Percentiles rank a stretch among this genome's conserved stretches.
Evolutionary conservation across 257 asterid species (phyloP).

Genomic region (Gynochthodes officinalis): DNA sequence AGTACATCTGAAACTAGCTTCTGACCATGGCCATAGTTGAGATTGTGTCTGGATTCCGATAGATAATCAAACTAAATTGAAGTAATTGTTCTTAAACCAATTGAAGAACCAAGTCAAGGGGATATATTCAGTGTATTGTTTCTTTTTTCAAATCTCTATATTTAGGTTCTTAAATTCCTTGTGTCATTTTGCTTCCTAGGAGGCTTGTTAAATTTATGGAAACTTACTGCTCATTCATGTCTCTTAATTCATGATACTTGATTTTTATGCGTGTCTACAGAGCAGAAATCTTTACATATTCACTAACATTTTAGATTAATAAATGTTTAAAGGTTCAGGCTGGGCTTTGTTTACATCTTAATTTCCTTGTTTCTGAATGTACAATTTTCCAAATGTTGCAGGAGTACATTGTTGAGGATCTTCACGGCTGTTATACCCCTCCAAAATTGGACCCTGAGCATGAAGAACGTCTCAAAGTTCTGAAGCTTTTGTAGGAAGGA

Average conservation of each 20-base stretch:
- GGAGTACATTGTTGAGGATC: conserved; percentile 56
- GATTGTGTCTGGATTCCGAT: not conserved
- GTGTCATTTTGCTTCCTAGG: not conserved
- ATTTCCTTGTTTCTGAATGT: not conserved
- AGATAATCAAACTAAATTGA: not conserved
- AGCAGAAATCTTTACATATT: not conserved
- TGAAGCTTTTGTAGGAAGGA: conserved; percentile 36
- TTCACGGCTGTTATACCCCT: conserved; percentile 39
- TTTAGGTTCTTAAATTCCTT: not conserved
- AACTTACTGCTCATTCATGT: not conserved
- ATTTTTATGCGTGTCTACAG: not conserved
- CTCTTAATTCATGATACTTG: not conserved
- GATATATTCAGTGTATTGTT: not conserved
- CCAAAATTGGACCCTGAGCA: conserved; percentile 43
- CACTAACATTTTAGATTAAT: not conserved
- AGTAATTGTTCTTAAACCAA: not conserved
- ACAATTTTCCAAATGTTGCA: conserved; percentile 18
- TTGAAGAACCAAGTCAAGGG: not conserved
- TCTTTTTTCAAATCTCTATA: not conserved
- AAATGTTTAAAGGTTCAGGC: not conserved
- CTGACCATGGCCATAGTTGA: not conserved
- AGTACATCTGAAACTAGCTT: not conserved
- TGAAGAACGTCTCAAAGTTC: conserved; percentile 48
- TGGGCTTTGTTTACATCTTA: not conserved
- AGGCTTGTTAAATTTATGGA: not conserved